Percentiles rank a stretch among this genome's conserved stretches.
Evolutionary conservation across 139 green algal genomes (phyloP).

Genomic region (Picochlorum sp.): DNA sequence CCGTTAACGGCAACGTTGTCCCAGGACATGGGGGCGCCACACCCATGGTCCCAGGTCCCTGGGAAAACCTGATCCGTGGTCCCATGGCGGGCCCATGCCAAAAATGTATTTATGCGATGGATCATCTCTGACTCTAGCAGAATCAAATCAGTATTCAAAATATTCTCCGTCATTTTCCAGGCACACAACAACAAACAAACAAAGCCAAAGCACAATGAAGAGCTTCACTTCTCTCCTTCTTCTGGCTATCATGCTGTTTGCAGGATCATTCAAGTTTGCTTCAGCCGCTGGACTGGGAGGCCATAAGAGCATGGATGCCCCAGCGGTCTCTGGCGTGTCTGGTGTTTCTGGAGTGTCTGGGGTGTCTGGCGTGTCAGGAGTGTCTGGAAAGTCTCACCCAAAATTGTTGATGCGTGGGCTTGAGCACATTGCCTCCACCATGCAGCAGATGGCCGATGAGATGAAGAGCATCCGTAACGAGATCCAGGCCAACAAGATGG

Average conservation of each 20-base stretch:
- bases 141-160: background rate
- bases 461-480: background rate
- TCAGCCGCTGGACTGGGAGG: background rate
- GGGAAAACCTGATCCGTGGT: no score
- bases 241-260: background rate
- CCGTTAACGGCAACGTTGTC: no score
- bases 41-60: no score
- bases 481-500: background rate
- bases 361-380: background rate
- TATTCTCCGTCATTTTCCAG: background rate
- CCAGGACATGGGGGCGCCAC: no score
- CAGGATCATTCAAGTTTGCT: conserved; percentile 5
- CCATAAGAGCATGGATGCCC: background rate
- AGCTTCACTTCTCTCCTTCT: conserved; percentile 7
- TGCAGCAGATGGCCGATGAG: background rate
- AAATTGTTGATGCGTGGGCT: background rate
- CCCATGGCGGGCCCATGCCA: no score
- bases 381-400: background rate
- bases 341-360: background rate
- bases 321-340: background rate
- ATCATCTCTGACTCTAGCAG: no score
- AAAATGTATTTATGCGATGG: no score
- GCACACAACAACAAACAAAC: background rate
- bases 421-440: background rate
- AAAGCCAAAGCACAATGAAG: conserved; percentile 1